These are phyloP conservation scores for Zygoascus meyerae DNA, from an alignment of 1,139 yeast genomes.

Conservation along the genomic window DNA sequence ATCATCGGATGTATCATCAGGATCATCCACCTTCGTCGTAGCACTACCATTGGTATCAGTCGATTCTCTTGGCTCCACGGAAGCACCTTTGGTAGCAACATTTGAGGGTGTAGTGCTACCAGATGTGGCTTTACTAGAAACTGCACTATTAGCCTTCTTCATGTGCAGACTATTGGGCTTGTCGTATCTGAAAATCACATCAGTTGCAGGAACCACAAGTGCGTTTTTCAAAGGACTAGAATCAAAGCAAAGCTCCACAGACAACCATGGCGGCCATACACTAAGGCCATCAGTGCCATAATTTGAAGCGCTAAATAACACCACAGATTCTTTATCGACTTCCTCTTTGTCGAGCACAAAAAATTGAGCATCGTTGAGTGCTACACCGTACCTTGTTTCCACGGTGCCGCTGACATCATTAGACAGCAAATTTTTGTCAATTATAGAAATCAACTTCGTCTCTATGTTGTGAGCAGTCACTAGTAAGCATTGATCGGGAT, in stretches of 20 bases:
- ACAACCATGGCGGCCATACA: conserved; percentile 81
- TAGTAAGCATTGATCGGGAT: conserved; percentile 59
- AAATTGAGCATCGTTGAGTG: conserved; percentile 63
- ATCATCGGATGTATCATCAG: conserved; percentile 3
- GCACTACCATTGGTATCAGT: neutral
- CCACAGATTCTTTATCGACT: conserved; percentile 39
- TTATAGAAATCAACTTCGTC: conserved; percentile 54
- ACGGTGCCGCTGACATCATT: conserved; percentile 48
- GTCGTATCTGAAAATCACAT: conserved; percentile 56
- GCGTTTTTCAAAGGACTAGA: conserved; percentile 50
- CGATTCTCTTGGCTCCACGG: neutral
- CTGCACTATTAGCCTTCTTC: conserved; percentile 16
- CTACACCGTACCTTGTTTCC: conserved; percentile 67
- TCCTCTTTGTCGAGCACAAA: conserved; percentile 56
- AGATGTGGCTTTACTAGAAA: neutral
- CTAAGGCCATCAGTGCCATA: conserved; percentile 36
- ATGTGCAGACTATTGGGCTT: conserved; percentile 62
- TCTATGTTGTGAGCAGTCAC: conserved; percentile 70
- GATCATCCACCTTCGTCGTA: conserved; percentile 2
- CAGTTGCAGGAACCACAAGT: conserved; percentile 56
- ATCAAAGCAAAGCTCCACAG: conserved; percentile 66
- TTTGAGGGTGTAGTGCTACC: neutral
- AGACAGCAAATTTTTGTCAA: conserved; percentile 42
- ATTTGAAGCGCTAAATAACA: conserved; percentile 37
- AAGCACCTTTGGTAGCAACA: neutral